Conservation (phyloP, 768 basidiomycete species). For the Tulasnella sp. region DNA sequence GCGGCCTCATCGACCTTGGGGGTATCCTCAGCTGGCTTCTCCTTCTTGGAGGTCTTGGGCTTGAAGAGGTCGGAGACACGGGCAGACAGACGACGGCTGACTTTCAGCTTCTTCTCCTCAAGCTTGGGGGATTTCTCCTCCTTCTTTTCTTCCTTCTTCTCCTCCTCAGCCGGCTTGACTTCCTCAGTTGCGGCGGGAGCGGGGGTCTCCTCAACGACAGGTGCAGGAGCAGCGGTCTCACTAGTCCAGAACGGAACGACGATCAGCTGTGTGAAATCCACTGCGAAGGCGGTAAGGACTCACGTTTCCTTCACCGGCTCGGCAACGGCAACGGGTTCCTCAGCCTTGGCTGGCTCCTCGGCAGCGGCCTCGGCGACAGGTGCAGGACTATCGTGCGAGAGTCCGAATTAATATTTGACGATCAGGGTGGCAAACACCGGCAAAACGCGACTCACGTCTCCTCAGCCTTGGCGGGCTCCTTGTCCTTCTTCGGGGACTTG, state of each 20-base stretch:
- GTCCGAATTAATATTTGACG: neutral
- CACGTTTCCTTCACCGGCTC: constrained; percentile 70
- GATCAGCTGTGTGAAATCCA: neutral
- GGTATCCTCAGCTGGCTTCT: constrained; percentile 42
- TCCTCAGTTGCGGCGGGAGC: constrained; percentile 31
- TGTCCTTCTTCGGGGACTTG: constrained; percentile 65
- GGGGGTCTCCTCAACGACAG: constrained; percentile 40
- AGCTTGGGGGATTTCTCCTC: constrained; percentile 29
- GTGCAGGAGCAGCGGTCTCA: constrained; percentile 24
- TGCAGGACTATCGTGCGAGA: constrained; percentile 29
- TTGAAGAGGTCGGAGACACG: constrained; percentile 81
- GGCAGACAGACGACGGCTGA: constrained; percentile 74
- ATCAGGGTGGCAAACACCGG: neutral
- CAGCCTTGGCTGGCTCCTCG: constrained; percentile 29
- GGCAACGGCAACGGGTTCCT: constrained; percentile 3
- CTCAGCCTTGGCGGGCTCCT: constrained; percentile 68
- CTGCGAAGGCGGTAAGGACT: constrained; percentile 29
- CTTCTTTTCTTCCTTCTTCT: constrained; percentile 44
- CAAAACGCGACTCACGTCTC: constrained; percentile 25
- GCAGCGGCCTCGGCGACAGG: constrained; percentile 38
- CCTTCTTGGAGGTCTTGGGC: constrained; percentile 51
- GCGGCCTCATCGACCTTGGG: constrained; percentile 85
- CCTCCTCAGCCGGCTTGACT: constrained; percentile 42
- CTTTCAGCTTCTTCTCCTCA: constrained; percentile 37
- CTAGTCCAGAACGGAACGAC: constrained; percentile 17